phyloP scores from a whole-genome alignment of 805 yeast genomes.

The Lachancea nothofagi region DNA sequence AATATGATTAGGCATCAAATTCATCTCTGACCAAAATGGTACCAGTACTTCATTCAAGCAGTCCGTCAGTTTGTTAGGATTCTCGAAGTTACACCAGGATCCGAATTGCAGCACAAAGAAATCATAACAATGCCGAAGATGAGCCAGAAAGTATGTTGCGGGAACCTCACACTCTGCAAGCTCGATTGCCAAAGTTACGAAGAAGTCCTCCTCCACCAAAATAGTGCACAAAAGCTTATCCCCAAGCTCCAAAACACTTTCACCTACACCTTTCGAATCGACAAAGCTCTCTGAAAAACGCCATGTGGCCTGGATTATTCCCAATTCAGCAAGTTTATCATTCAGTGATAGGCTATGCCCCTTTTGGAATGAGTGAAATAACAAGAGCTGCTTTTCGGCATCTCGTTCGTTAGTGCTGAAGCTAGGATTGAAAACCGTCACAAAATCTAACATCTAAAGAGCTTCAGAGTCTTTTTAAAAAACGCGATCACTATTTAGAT shows the following conservation, averaged over 20 bases:
- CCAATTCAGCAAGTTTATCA: slow-evolving; percentile 36
- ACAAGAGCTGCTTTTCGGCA: slow-evolving; percentile 33
- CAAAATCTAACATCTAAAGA: slow-evolving; percentile 22
- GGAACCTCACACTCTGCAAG: slow-evolving; percentile 23
- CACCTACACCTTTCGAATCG: slow-evolving; percentile 9
- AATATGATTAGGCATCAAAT: slow-evolving; percentile 20
- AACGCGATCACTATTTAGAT: too few species aligned
- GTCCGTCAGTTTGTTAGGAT: slow-evolving; percentile 24
- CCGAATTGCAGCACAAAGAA: slow-evolving; percentile 25
- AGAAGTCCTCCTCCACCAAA: slow-evolving; percentile 28
- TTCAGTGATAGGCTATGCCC: slow-evolving; percentile 17
- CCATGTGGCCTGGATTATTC: slow-evolving; percentile 41
- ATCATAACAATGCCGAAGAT: slow-evolving; percentile 26
- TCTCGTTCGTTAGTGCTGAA: slow-evolving; percentile 31
- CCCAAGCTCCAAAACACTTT: slow-evolving; percentile 28
- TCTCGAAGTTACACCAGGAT: slow-evolving; percentile 21
- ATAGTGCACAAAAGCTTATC: slow-evolving; percentile 25
- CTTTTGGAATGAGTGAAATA: slow-evolving; percentile 28
- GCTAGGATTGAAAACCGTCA: slow-evolving; percentile 38
- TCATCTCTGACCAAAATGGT: slow-evolving; percentile 30
- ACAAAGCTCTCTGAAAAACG: slow-evolving; percentile 20
- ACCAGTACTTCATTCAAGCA: slow-evolving; percentile 29
- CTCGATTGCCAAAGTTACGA: slow-evolving; percentile 24
- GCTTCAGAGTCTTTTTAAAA: background rate
- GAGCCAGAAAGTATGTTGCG: slow-evolving; percentile 20